These are phyloP conservation scores for Sporothrix curviconia DNA, from an alignment of 2,329 filamentous ascomycete species.

Conservation along the genomic window DNA sequence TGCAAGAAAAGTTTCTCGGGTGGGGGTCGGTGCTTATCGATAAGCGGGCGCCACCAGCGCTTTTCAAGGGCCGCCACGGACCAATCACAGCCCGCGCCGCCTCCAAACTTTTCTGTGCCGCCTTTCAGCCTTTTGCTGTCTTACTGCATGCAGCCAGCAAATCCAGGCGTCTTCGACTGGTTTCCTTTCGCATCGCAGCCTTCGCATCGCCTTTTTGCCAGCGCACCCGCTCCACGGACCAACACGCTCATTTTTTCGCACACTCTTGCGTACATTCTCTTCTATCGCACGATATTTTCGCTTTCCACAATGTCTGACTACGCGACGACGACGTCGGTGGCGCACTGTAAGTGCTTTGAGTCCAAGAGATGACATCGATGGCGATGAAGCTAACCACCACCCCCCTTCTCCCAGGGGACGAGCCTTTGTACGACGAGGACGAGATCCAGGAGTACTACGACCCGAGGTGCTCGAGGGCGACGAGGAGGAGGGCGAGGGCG, in stretches of 20 bases:
- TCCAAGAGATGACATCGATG: not conserved
- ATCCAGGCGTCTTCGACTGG: not conserved
- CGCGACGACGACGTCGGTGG: slow-evolving; percentile 53
- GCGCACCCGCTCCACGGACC: not conserved
- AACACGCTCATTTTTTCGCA: not conserved
- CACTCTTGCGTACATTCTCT: too few relatives aligned
- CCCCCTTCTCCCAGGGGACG: slow-evolving; percentile 44
- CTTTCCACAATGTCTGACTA: slow-evolving; percentile 66
- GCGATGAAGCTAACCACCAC: not conserved
- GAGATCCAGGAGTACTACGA: slow-evolving; percentile 56
- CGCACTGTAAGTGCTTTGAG: slow-evolving; percentile 42
- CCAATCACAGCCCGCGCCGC: slow-evolving; percentile 9
- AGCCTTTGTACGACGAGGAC: slow-evolving; percentile 67
- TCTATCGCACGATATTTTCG: too few relatives aligned
- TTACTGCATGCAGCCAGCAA: slow-evolving; percentile 6
- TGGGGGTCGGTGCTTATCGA: slow-evolving; percentile 18
- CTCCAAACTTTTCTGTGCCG: slow-evolving; percentile 15
- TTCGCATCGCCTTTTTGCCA: not conserved
- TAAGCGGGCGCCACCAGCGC: slow-evolving; percentile 6
- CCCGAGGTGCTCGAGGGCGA: slow-evolving; percentile 47
- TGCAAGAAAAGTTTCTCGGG: not conserved
- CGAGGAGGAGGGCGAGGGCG: slow-evolving; percentile 46
- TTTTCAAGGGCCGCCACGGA: not conserved
- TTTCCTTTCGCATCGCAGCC: not conserved
- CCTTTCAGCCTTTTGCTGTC: not conserved